Evolutionary conservation across 768 basidiomycete species (phyloP), one percentile per base, ranked within the genome.

Genomic region (Hygrocybe punicea): DNA sequence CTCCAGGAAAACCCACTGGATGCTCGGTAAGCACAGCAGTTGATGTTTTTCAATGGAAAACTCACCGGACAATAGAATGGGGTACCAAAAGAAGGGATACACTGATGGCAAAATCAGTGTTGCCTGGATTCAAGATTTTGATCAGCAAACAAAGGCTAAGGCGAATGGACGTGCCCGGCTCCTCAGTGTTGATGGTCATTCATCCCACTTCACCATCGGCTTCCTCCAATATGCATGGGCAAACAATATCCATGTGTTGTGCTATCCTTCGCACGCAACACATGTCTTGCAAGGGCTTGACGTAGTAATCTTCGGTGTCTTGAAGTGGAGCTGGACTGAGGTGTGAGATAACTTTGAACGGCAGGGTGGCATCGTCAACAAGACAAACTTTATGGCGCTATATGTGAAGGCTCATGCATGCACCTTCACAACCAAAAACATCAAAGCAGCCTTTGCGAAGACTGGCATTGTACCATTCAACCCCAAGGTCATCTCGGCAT

Each of bases 131-230:
- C 45, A 70, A 52, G 56, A 67, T 3, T 69, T 76, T 47, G 62
- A 73, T 6, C 35, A 48, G 2, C 46, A 66, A 9, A 73, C 66
- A 11, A 7, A 42, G 11, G 56, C 13, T 2, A 57, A 70, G 51
- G 19, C 62, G 4, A 60, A 63, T n/a, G 68, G 68, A 0, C 34
- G 60, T 17, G 35, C 59, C 10, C 58, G 69, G 1, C 48, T 75
- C 7, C 66, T 77, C 10, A 52, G 75, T 11, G 65, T 76, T 14
- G 71, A 77, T 66, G 72, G 76, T 9, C 74, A 77, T 55, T 68
- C 64, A 45, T 75, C 73, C 10, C 71, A 74, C 59, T 65, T 60
- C 40, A 68, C 68, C 19, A 33, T 51, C 8, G 58, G 47, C 7
- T 69, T 74, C 56, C 62, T 74, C 1, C 37, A 60, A 10, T 69